These are phyloP conservation scores for Vanilla planifolia DNA, from an alignment of 106 monocot species.

Conservation along the genomic window DNA sequence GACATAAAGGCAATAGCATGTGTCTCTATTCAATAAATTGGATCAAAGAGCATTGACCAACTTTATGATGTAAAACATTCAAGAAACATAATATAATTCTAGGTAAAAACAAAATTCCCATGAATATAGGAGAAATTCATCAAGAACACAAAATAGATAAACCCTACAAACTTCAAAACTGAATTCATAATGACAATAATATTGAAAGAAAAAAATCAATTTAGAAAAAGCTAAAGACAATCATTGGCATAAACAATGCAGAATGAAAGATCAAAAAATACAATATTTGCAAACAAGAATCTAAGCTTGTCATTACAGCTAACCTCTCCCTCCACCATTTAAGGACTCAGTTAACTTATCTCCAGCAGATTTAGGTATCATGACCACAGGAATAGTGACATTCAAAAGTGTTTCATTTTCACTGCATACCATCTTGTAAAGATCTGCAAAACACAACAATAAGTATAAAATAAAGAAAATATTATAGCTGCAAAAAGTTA, in stretches of 20 bases:
- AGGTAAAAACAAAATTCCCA: too few relatives aligned
- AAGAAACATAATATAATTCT: too few relatives aligned
- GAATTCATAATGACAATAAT: neutral
- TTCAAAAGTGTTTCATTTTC: constrained; percentile 81
- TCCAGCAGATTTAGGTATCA: constrained; percentile 89
- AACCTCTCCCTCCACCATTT: constrained; percentile 51
- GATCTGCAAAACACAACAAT: constrained; percentile 43
- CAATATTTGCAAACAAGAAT: neutral
- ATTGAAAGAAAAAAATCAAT: neutral
- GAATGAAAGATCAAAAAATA: neutral
- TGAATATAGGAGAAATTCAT: neutral
- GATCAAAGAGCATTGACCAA: too few relatives aligned
- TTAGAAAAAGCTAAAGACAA: neutral
- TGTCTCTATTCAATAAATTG: too few relatives aligned
- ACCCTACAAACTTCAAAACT: neutral
- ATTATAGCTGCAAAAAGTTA: neutral
- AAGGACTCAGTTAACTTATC: constrained; percentile 38
- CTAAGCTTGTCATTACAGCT: constrained; percentile 8
- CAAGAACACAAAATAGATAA: neutral
- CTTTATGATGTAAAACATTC: too few relatives aligned
- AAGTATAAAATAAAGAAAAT: constrained; percentile 5
- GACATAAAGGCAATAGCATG: too few relatives aligned
- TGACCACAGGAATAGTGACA: constrained; percentile 85
- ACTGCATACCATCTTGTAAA: constrained; percentile 96
- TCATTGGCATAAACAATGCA: neutral